Evolutionary conservation across 192 early-diverging fungal genomes (phyloP), one percentile per base, ranked within the genome.

Genomic region (Obelidium mucronatum): DNA sequence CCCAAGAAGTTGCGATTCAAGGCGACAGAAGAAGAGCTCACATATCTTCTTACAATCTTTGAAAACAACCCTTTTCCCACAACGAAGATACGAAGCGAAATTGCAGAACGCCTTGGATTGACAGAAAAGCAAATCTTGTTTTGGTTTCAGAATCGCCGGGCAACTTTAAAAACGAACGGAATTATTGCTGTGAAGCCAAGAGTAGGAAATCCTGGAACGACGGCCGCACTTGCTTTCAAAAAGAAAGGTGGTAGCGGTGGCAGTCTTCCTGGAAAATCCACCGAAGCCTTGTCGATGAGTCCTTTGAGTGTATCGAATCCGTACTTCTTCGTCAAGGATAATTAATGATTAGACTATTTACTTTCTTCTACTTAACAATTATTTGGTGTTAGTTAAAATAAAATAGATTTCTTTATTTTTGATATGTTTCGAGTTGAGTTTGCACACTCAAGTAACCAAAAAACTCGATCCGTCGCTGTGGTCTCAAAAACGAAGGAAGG

Each of bases 121-220:
- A 90, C 91, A 37, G 94, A 95, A 33, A 88, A 95, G 44, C 94
- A 94, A 0, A 94, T 98, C n/a, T 95, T 97, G 81, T 93, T 98
- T 65, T 98, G 96, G 96, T 98, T 98, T 82, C 96, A 98, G 79
- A 97, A 97, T 86, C 92, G 91, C 77, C 88, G 96, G 36, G 64
- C 64, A 2, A 66, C 37, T 2, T 66, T 36, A 2, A 66, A 66
- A 40, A 42, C 40, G 37, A 66, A 66, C 64, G 64, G 64, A 15
- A 66, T 66, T 30, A 17, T 39, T 33, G 30, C 17, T 0, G 37
- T 66, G 64, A 66, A 66, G 36, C 64, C 64, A 19, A 61, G 28
- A 28, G 8, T 13, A 61, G 15, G 37, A n/a, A 42, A 66, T 40
- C 24, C 59, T n/a, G n/a, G n/a, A n/a, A n/a, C 58, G 58, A 28